phyloP scores from a whole-genome alignment of 2,329 filamentous ascomycete species.

The Clarireedia paspali region DNA sequence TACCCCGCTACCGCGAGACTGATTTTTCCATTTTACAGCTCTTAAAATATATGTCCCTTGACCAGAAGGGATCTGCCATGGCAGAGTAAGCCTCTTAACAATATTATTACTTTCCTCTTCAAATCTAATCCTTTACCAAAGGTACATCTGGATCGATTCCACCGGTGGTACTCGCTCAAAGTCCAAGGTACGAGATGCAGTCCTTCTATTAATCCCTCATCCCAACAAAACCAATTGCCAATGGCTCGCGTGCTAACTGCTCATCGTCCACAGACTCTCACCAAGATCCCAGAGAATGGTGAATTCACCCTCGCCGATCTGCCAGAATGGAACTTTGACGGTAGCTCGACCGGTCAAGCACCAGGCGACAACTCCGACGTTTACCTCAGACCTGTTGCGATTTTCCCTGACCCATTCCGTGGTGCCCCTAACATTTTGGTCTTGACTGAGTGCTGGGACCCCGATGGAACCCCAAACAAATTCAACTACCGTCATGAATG shows the following conservation, averaged over 20 bases:
- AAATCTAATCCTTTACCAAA: slow-evolving; percentile 12
- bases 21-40: slow-evolving; percentile 48
- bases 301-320: slow-evolving; percentile 49
- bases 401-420: slow-evolving; percentile 90
- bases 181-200: slow-evolving; percentile 68
- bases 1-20: slow-evolving; percentile 8
- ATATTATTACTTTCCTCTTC: slow-evolving; percentile 9
- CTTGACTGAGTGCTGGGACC: slow-evolving; percentile 88
- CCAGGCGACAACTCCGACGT: slow-evolving; percentile 95
- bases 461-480: slow-evolving; percentile 93
- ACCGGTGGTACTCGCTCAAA: slow-evolving; percentile 82
- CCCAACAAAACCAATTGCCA: slow-evolving; percentile 12
- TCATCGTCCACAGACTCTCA: slow-evolving; percentile 47
- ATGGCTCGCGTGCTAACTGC: too few relatives aligned
- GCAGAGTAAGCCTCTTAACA: slow-evolving; percentile 84
- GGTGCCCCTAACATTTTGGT: slow-evolving; percentile 87
- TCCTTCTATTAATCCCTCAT: not conserved
- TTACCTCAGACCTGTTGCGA: slow-evolving; percentile 84
- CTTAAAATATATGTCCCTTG: slow-evolving; percentile 83
- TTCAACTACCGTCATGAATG: slow-evolving; percentile 96
- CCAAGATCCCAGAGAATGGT: slow-evolving; percentile 42
- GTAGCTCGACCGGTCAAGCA: slow-evolving; percentile 86
- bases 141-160: slow-evolving; percentile 90
- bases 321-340: slow-evolving; percentile 77
- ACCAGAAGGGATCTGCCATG: slow-evolving; percentile 82